Base-by-base conservation (phyloP, 1,284 basidiomycete genomes). In the Lignosus rhinocerotis region DNA sequence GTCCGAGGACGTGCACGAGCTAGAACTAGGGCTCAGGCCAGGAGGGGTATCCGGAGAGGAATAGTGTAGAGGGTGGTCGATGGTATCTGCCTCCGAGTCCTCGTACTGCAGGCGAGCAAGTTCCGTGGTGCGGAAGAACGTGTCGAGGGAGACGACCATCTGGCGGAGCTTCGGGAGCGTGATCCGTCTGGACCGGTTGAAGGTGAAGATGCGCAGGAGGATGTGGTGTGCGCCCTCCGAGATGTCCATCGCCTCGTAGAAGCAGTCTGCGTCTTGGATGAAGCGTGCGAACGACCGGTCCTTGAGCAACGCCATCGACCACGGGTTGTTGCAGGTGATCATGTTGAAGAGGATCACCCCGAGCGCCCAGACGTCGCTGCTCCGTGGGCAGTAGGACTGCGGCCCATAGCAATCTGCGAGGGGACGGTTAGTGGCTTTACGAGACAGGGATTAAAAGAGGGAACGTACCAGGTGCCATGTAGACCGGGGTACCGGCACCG, bases 321-420 rank as follows among this genome's bases (percentile, higher is more conserved):
- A 98, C 3, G 94, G 95, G 70, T 91, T 92, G 21, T 87, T 82
- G 19, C 90, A 89, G 59, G 90, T 90, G 41, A 93, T 86, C 75
- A 98, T 83, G 74, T 96, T 96, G 53, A 69, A 39, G 33, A 74
- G 64, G 43, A 72, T 67, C 38, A 73, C 61, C 8, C 71, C 73
- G 11, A 98, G 79, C 3, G 94, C 89, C 96, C 96, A 98, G 59
- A 97, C 83, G 70, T 98, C 96, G 70, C 88, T 91, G 55, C 83
- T 80, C 31, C 78, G 78, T 11, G 92, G 89, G 42, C 83, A 88
- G 76, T 93, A 96, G 0, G 67, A 56, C 1, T 12, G 14, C 16
- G 53, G 25, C 1, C 42, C 48, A 16, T 61, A 51, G 45, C 69
- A 71, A 51, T 73, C 72, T 72, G 56, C 9, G 11, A 21, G 1